phyloP scores from a whole-genome alignment of 1,284 basidiomycete genomes.

The Violaceomyces palustris region DNA sequence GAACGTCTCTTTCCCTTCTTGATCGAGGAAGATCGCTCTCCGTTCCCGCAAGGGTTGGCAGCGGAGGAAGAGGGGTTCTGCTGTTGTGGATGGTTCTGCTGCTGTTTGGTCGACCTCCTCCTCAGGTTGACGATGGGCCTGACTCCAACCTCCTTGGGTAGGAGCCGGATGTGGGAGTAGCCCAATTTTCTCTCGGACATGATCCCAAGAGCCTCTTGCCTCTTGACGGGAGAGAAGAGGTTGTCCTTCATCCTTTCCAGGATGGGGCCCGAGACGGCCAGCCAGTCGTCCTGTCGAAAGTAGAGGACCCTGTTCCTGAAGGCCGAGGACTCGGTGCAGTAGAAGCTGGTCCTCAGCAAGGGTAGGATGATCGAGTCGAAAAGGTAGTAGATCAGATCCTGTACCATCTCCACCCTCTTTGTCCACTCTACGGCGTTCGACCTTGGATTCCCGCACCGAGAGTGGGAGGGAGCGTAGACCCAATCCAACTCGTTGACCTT shows the following conservation, averaged over 20 bases:
- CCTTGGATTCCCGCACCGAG: constrained; percentile 21
- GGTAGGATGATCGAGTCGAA: constrained; percentile 79
- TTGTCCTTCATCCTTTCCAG: constrained; percentile 65
- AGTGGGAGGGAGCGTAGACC: constrained; percentile 61
- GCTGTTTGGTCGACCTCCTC: constrained; percentile 56
- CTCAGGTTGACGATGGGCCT: constrained; percentile 90
- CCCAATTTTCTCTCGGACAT: constrained; percentile 58
- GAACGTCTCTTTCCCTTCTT: no score
- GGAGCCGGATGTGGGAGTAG: constrained; percentile 76
- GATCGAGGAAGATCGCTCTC: no score
- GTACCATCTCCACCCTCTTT: constrained; percentile 70
- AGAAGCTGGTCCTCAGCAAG: constrained; percentile 84
- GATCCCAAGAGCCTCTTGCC: constrained; percentile 48
- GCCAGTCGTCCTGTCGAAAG: constrained; percentile 93
- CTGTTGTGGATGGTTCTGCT: neutral
- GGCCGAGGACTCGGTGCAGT: constrained; percentile 83
- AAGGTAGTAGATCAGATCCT: constrained; percentile 87
- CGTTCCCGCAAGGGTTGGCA: no score
- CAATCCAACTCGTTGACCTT: constrained; percentile 74
- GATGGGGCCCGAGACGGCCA: constrained; percentile 69
- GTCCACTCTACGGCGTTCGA: constrained; percentile 64
- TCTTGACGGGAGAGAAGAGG: constrained; percentile 29
- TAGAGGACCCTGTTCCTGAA: constrained; percentile 83
- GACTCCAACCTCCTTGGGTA: constrained; percentile 91
- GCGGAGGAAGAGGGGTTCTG: no score